phyloP scores from a whole-genome alignment of 106 monocot species.

The Allium sativum region DNA sequence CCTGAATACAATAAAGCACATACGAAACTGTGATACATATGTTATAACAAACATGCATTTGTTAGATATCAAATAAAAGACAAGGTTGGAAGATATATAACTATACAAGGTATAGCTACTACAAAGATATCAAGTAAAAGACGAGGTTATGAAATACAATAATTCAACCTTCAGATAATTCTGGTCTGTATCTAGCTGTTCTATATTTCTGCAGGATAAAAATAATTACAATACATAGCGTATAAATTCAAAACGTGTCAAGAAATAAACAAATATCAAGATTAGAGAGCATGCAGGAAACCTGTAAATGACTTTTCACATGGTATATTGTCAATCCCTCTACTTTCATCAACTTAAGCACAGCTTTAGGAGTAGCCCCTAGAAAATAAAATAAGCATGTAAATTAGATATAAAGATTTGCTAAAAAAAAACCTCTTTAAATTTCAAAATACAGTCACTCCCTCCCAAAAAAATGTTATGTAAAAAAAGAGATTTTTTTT shows the following conservation, averaged over 20 bases:
- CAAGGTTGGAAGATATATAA: not conserved
- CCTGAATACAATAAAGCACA: conserved; percentile 27
- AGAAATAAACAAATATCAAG: not conserved
- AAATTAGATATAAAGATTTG: not conserved
- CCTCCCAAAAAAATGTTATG: too few species aligned
- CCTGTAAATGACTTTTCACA: conserved; percentile 96
- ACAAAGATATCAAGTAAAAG: not conserved
- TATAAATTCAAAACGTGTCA: too few species aligned
- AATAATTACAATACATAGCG: not conserved
- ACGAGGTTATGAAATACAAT: not conserved
- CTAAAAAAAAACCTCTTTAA: not conserved
- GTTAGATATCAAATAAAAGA: not conserved
- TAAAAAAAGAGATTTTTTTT: too few species aligned
- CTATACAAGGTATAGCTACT: not conserved
- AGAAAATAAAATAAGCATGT: not conserved
- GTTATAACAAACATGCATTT: not conserved
- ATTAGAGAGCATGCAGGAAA: conserved; percentile 7
- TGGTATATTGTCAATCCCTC: conserved; percentile 84
- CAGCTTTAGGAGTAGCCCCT: conserved; percentile 93
- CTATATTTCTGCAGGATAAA: conserved; percentile 52
- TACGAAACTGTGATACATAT: not conserved
- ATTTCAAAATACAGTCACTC: conserved; percentile 1
- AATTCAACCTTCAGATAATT: conserved; percentile 40
- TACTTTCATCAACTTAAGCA: conserved; percentile 82
- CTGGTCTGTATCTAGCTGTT: conserved; percentile 51